A percentile compares a stretch with the other conserved stretches of the same genome.
Conservation (phyloP, 176 grass and related monocot species). For the Aegilops tauschii region DNA sequence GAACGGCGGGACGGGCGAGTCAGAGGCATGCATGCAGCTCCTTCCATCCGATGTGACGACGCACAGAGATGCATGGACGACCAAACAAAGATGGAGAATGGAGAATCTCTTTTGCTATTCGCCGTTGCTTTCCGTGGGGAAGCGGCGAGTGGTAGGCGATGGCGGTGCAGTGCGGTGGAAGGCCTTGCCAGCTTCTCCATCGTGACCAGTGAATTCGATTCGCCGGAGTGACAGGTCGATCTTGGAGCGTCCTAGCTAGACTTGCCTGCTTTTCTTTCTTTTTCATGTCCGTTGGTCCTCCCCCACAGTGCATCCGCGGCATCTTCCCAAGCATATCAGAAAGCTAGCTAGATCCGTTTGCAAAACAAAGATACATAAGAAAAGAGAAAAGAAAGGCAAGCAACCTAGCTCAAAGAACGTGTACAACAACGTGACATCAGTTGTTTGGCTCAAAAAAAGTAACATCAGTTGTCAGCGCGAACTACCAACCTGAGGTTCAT, state of each 20-base stretch:
- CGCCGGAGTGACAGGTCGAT: background rate
- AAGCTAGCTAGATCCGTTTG: background rate
- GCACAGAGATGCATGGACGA: background rate
- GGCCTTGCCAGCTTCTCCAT: background rate
- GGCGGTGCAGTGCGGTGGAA: background rate
- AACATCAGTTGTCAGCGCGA: too few relatives aligned
- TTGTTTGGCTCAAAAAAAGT: too few relatives aligned
- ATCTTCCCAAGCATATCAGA: background rate
- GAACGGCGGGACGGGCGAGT: background rate
- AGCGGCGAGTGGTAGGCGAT: constrained; percentile 52
- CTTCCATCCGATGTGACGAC: constrained; percentile 10
- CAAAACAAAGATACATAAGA: background rate
- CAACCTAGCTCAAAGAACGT: background rate
- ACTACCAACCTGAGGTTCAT: too few relatives aligned
- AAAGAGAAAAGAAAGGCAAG: background rate
- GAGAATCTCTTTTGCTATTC: constrained; percentile 21
- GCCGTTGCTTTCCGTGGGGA: background rate
- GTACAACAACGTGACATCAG: too few relatives aligned
- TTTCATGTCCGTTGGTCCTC: constrained; percentile 1
- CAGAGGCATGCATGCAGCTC: background rate
- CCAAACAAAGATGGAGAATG: background rate
- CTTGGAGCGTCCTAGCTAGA: background rate
- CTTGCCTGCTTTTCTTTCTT: background rate
- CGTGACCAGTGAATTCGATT: constrained; percentile 1
- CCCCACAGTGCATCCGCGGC: background rate